Evolutionary conservation across 345 rosid genomes (phyloP), one percentile per base, ranked within the genome.

Genomic region (Litchi chinensis): DNA sequence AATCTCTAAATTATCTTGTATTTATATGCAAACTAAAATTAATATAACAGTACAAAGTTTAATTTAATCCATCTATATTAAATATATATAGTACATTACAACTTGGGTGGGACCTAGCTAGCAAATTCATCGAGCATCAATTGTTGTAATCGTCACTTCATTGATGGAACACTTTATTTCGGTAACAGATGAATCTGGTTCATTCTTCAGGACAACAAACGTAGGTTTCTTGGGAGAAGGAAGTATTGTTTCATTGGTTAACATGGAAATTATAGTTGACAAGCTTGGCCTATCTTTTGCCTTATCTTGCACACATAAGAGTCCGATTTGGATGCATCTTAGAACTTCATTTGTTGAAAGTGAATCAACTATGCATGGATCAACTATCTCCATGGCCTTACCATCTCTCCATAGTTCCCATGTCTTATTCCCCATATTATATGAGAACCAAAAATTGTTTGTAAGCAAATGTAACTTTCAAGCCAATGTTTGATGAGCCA

Each of bases 361-460:
- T 9, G 71, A 37, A 7, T 48, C 37, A 54, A 22, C 57, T 40
- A 72, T 62, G 15, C n/a, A 32, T 46, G 24, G 7, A 50, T 79
- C 77, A 4, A 79, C 64, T 44, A 79, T 26, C 12, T 79, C 76
- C 65, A 79, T 10, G 22, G 66, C 22, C 65, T 10, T 54, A 16
- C 64, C 81, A 28, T 79, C 10, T 32, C 70, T 79, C 81, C 81
- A 79, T 7, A 63, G 70, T 41, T 63, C 44, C 76, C 77, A 79
- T 15, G 64, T 76, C 81, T 79, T 39, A 24, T 62, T 19, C 15
- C 16, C 18, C 9, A 1, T 3, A 0, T 9, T 40, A 52, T 11
- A 19, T n/a, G 10, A n/a, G 11, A 19, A 60, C 8, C n/a, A n/a
- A 21, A 60, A 22, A 10, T n/a, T 28, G 32, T 28, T 28, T 28